Percentiles rank a stretch among this genome's conserved stretches.
Evolutionary conservation across 2,329 filamentous ascomycete species (phyloP).

Genomic region (Macrophomina tecta): DNA sequence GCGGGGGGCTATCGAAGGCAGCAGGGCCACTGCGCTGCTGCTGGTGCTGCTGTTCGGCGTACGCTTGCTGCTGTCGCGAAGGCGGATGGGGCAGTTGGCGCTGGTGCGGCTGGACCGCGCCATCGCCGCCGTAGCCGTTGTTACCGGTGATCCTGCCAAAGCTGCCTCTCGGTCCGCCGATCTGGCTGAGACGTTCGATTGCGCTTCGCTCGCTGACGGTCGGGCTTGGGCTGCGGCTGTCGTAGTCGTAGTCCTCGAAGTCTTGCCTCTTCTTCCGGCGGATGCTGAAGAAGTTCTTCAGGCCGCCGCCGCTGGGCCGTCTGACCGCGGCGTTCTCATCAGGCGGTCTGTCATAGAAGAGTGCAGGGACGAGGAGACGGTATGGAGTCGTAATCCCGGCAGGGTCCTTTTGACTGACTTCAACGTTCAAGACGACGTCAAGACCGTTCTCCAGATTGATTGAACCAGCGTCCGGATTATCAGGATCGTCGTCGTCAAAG

Average conservation of each 20-base stretch:
- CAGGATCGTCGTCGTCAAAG: conserved; percentile 21
- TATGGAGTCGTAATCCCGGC: conserved; percentile 89
- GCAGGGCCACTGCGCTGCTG: not conserved
- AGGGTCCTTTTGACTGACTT: conserved; percentile 84
- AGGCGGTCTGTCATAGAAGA: conserved; percentile 56
- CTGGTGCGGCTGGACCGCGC: not conserved
- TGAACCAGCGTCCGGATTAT: conserved; percentile 34
- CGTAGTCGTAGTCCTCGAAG: conserved; percentile 13
- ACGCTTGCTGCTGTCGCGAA: not conserved
- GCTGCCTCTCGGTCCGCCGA: not conserved
- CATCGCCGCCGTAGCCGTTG: not conserved
- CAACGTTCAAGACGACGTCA: conserved; percentile 87
- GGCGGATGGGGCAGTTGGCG: not conserved
- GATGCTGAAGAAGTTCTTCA: conserved; percentile 18
- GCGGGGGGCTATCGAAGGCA: conserved; percentile 13
- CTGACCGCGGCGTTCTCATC: conserved; percentile 35
- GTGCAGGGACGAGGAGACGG: conserved; percentile 79
- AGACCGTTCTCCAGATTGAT: conserved; percentile 83
- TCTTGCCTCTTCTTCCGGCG: conserved; percentile 13
- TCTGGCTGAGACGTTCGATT: not conserved
- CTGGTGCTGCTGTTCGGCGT: not conserved
- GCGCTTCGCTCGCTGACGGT: conserved; percentile 3
- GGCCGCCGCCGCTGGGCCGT: not conserved
- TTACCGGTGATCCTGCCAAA: not conserved
- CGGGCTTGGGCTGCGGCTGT: conserved; percentile 12